A percentile compares a stretch with the other conserved stretches of the same genome.
Conservation (phyloP, 2,329 filamentous ascomycete genomes). For the Penicillium sp. region DNA sequence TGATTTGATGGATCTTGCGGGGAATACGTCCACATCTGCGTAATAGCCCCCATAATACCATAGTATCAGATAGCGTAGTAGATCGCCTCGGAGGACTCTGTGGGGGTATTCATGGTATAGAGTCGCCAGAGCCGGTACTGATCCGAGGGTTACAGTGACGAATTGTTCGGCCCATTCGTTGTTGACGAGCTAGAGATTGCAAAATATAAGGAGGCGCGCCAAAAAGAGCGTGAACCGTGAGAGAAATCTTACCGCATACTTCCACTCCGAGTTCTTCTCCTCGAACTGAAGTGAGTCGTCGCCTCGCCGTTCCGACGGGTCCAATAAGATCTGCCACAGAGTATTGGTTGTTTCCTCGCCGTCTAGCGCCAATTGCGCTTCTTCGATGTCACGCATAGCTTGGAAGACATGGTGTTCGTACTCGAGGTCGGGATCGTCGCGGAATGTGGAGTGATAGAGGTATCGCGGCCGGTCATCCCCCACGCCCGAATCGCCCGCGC, state of each 20-base stretch:
- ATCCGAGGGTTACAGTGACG: constrained; percentile 21
- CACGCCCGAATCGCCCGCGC: background rate
- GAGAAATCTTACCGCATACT: constrained; percentile 21
- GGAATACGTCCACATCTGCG: constrained; percentile 34
- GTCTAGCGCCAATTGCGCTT: constrained; percentile 6
- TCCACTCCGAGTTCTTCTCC: constrained; percentile 29
- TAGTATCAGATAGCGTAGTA: constrained; percentile 38
- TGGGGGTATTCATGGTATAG: constrained; percentile 40
- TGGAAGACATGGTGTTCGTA: constrained; percentile 26
- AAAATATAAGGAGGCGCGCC: background rate
- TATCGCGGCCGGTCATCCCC: constrained; percentile 23
- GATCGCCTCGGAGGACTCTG: constrained; percentile 52
- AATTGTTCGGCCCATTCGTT: constrained; percentile 28
- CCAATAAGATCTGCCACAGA: constrained; percentile 34
- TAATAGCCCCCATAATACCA: constrained; percentile 40
- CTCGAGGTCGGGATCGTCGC: constrained; percentile 25
- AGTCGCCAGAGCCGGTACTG: constrained; percentile 27
- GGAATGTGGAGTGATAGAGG: constrained; percentile 30
- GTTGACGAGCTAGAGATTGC: constrained; percentile 24
- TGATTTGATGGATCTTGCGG: constrained; percentile 25
- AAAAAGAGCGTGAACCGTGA: background rate
- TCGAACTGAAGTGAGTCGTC: constrained; percentile 28
- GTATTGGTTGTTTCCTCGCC: constrained; percentile 15
- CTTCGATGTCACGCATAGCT: constrained; percentile 27
- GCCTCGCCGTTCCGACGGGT: constrained; percentile 12